These are phyloP conservation scores for Chalciporus sphaerocephalus DNA, from an alignment of 768 basidiomycete species.

Conservation along the genomic window DNA sequence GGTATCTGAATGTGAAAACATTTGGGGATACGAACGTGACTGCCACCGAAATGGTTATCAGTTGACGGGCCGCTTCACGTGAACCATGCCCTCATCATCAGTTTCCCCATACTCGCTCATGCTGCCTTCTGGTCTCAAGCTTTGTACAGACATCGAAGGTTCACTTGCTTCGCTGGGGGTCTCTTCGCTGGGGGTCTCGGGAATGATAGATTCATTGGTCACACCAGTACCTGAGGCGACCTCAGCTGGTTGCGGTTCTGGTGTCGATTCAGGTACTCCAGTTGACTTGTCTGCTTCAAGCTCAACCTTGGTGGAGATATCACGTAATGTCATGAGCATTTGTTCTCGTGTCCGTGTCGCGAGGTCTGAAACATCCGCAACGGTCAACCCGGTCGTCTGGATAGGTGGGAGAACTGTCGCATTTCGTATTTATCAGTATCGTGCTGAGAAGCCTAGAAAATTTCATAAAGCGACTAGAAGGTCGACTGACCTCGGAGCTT, in stretches of 20 bases:
- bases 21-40: conserved; percentile 3
- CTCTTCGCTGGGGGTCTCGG: conserved; percentile 23
- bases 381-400: conserved; percentile 64
- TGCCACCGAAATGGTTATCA: conserved; percentile 11
- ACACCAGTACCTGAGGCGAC: background rate
- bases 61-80: conserved; percentile 57
- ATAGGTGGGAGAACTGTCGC: conserved; percentile 84
- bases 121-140: conserved; percentile 45
- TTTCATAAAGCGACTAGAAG: background rate
- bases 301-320: conserved; percentile 62
- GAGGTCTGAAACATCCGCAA: conserved; percentile 66
- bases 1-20: conserved; percentile 21
- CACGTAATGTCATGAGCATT: conserved; percentile 75
- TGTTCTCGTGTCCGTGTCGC: conserved; percentile 61
- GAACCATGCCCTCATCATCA: conserved; percentile 81
- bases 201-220: conserved; percentile 32
- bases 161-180: conserved; percentile 26
- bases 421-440: conserved; percentile 5
- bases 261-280: conserved; percentile 1
- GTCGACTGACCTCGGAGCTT: conserved; percentile 62
- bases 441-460: conserved; percentile 2
- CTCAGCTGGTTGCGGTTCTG: conserved; percentile 2
- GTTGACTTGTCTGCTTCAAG: conserved; percentile 18
- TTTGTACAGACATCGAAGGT: conserved; percentile 26
- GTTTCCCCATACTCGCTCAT: conserved; percentile 74